Evolutionary conservation across 2,329 filamentous ascomycete species (phyloP).

Genomic region (Ploettnerulaceae sp.): DNA sequence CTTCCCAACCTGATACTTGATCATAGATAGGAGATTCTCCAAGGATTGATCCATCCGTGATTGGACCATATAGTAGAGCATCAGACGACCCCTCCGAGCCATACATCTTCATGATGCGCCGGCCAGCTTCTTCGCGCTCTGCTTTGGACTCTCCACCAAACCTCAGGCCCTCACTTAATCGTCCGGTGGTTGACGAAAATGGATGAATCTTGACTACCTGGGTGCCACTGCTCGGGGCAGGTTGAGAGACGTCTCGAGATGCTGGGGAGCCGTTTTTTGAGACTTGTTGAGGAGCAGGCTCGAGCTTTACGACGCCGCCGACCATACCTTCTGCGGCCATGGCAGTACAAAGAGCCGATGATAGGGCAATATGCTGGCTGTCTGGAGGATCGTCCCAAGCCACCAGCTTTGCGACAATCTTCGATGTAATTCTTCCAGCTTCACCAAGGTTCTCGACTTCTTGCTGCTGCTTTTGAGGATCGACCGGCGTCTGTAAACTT

Average conservation of each 20-base stretch:
- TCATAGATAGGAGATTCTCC: slow-evolving; percentile 50
- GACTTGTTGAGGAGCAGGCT: slow-evolving; percentile 60
- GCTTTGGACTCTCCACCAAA: slow-evolving; percentile 86
- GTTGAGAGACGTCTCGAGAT: slow-evolving; percentile 45
- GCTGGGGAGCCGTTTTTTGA: slow-evolving; percentile 16
- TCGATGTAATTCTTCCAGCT: slow-evolving; percentile 53
- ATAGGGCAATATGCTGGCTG: slow-evolving; percentile 73
- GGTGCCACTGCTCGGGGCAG: slow-evolving; percentile 47
- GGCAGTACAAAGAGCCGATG: slow-evolving; percentile 67
- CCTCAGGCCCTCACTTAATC: slow-evolving; percentile 62
- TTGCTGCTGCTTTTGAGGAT: slow-evolving; percentile 61
- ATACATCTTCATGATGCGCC: slow-evolving; percentile 68
- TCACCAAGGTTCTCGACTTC: slow-evolving; percentile 61
- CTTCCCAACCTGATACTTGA: slow-evolving; percentile 64
- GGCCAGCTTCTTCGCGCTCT: slow-evolving; percentile 71
- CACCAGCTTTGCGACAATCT: slow-evolving; percentile 69
- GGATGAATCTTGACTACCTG: slow-evolving; percentile 73
- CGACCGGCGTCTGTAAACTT: slow-evolving; percentile 65
- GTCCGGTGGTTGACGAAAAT: slow-evolving; percentile 56
- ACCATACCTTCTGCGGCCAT: slow-evolving; percentile 70
- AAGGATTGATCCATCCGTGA: slow-evolving; percentile 85
- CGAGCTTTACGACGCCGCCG: slow-evolving; percentile 81
- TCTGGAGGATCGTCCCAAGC: slow-evolving; percentile 86
- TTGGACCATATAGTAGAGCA: slow-evolving; percentile 71
- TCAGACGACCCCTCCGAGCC: slow-evolving; percentile 48